Conservation (phyloP, 768 basidiomycete species). For the Boletus sp. region DNA sequence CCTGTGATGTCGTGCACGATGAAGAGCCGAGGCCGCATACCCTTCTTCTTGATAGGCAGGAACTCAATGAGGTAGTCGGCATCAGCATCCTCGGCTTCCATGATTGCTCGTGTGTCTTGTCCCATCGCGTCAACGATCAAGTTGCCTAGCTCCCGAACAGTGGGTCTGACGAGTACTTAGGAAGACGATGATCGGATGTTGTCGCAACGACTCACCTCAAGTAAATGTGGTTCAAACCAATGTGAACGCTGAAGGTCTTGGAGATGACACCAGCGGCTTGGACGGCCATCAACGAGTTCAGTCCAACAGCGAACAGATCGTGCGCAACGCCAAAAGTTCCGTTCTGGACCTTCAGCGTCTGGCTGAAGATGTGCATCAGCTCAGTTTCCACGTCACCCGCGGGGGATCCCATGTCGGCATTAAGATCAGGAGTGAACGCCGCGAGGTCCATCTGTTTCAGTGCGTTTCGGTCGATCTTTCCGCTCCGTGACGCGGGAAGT, state of each 20-base stretch:
- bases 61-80: conserved; percentile 29
- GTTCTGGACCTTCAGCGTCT: conserved; percentile 19
- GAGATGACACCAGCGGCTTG: conserved; percentile 29
- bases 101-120: conserved; percentile 28
- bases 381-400: conserved; percentile 26
- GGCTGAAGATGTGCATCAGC: conserved; percentile 25
- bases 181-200: neutral
- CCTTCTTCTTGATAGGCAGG: conserved; percentile 32
- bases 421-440: conserved; percentile 19
- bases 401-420: conserved; percentile 24
- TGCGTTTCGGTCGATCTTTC: conserved; percentile 29
- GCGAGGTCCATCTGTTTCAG: conserved; percentile 27
- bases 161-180: conserved; percentile 16
- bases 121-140: conserved; percentile 29
- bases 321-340: conserved; percentile 25
- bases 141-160: conserved; percentile 23
- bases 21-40: conserved; percentile 24
- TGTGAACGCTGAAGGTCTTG: conserved; percentile 28
- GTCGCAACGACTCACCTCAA: conserved; percentile 19
- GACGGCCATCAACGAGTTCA: conserved; percentile 33
- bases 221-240: conserved; percentile 29
- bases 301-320: conserved; percentile 29
- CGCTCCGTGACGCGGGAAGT: conserved; percentile 24
- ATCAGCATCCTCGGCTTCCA: conserved; percentile 31
- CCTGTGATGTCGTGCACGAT: conserved; percentile 32